phyloP scores from a whole-genome alignment of 2,329 filamentous ascomycete genomes.

The Monilinia polystroma region DNA sequence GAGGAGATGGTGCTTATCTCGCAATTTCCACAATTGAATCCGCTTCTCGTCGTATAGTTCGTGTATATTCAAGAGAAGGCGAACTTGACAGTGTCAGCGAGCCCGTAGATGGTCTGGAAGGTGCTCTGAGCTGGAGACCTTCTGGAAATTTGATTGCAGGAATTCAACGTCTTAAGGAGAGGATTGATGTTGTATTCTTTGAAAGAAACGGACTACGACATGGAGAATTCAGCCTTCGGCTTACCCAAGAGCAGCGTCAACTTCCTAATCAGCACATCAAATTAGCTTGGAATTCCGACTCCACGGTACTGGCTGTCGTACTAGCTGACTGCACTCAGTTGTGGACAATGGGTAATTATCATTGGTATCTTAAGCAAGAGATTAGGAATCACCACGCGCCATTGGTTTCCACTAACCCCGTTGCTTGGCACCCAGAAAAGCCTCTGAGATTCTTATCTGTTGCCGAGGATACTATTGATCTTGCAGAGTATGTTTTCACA shows the following conservation, averaged over 20 bases:
- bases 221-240: conserved; percentile 81
- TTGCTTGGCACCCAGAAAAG: conserved; percentile 82
- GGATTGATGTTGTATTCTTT: conserved; percentile 88
- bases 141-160: conserved; percentile 88
- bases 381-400: conserved; percentile 49
- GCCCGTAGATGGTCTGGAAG: conserved; percentile 88
- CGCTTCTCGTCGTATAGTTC: conserved; percentile 70
- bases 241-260: conserved; percentile 58
- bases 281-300: conserved; percentile 88
- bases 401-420: conserved; percentile 39
- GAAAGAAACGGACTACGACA: conserved; percentile 97
- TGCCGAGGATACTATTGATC: conserved; percentile 51
- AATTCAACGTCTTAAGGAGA: conserved; percentile 68
- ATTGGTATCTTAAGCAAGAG: conserved; percentile 97
- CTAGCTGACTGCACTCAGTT: conserved; percentile 76
- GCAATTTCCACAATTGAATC: conserved; percentile 79
- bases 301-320: conserved; percentile 81
- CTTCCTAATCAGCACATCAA: conserved; percentile 57
- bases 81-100: conserved; percentile 91
- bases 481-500: conserved; percentile 67
- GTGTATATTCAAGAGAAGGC: conserved; percentile 88
- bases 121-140: conserved; percentile 85
- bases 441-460: conserved; percentile 65
- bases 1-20: conserved; percentile 89
- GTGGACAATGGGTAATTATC: conserved; percentile 97